A percentile compares a stretch with the other conserved stretches of the same genome.
phyloP scores from a whole-genome alignment of 2,329 filamentous ascomycete genomes.

The Verticillium klebahnii region DNA sequence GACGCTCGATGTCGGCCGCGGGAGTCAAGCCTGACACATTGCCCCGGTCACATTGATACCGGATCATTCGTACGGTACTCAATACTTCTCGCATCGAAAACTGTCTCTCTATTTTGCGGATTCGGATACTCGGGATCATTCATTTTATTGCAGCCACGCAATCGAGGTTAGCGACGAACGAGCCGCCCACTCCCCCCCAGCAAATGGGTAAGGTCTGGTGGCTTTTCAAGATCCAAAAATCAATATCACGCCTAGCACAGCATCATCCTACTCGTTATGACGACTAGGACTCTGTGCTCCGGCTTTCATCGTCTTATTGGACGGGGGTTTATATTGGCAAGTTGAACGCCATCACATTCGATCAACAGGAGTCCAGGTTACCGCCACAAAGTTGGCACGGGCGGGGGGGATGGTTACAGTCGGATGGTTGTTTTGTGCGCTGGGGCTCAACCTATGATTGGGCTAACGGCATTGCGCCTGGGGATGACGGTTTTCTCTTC shows the following conservation, averaged over 20 bases:
- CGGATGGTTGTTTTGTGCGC: neutral
- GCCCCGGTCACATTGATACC: neutral
- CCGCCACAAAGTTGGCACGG: neutral
- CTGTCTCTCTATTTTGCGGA: no score
- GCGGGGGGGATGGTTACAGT: neutral
- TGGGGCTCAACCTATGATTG: neutral
- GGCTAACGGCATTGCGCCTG: neutral
- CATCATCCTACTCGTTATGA: neutral
- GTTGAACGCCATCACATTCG: neutral
- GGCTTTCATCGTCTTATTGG: neutral
- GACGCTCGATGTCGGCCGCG: conserved; percentile 20
- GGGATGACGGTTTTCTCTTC: neutral
- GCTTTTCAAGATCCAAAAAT: neutral
- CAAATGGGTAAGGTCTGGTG: neutral
- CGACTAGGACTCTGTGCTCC: neutral
- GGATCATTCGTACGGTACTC: neutral
- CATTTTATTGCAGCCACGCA: neutral
- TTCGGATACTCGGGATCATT: no score
- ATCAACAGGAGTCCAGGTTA: neutral
- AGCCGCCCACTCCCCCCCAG: neutral
- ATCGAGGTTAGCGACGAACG: neutral
- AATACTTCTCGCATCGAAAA: no score
- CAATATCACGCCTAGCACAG: neutral
- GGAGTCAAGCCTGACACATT: conserved; percentile 8
- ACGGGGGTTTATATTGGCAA: neutral